Base-by-base conservation (phyloP, 2,329 filamentous ascomycete species). In the Neopestalotiopsis rosae region DNA sequence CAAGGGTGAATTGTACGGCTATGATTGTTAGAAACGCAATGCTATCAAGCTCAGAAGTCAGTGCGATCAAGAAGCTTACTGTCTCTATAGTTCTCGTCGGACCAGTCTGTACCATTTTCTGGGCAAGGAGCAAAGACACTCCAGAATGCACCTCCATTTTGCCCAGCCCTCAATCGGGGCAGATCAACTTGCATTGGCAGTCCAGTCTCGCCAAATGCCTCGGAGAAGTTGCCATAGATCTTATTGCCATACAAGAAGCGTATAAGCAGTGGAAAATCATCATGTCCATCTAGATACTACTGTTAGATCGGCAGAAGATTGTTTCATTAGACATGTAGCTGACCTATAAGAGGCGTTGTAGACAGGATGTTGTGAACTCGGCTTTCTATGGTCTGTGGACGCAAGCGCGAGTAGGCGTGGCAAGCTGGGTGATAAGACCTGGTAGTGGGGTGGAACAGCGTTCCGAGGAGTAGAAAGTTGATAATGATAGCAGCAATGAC, bases 71-170 rank as follows among this genome's bases (percentile, higher is more conserved):
- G 40, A n/a, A 20, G 30, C 65, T 28, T n/a, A 67, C 65, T 67
- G 30, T 61, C 52, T 38, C 34, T 88, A 76, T 95, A 95, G 75
- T 90, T 92, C 66, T 86, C 87, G 74, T 94, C 88, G 0, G 91
- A 92, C 76, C 93, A 94, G 79, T 97, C 90, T 4, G 87, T 87
- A 61, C 89, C 89, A 75, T 95, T 89, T 12, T 80, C 79, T 0
- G 95, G 94, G 76, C 95, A 98, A 0, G 89, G 88, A 56, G 92
- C 89, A 75, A 87, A 98, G 10, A 96, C 94, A 77, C 92, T 95
- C 95, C 95, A 98, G 79, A 98, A 98, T n/a, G 93, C 91, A 67
- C 94, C 95, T 52, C 94, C 94, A 71, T 91, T 89, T 73, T 87
- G 85, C 1, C 95, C 94, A 64, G 88, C 80, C 45, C 88, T 85